A percentile compares a stretch with the other conserved stretches of the same genome.
These are phyloP conservation scores for Apiospora koreana DNA, from an alignment of 2,329 filamentous ascomycete species.

Conservation along the genomic window DNA sequence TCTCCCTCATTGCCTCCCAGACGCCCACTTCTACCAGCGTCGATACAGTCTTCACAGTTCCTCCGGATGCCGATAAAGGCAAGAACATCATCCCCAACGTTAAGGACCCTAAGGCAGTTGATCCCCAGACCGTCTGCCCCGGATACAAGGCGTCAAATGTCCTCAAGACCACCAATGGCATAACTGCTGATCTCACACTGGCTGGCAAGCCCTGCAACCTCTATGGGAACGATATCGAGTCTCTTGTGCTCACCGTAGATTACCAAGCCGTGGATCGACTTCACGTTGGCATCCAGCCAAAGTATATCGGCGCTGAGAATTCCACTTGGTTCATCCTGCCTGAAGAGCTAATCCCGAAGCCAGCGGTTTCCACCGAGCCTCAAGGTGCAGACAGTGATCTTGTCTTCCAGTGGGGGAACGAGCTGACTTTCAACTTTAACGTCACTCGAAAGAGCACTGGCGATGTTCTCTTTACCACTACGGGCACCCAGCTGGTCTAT, in stretches of 20 bases:
- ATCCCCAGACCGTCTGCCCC: slow-evolving; percentile 66
- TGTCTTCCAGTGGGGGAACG: slow-evolving; percentile 53
- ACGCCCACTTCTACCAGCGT: background rate
- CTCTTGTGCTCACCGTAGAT: slow-evolving; percentile 66
- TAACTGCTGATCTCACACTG: slow-evolving; percentile 71
- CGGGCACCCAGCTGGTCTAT: slow-evolving; percentile 65
- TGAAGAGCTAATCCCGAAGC: slow-evolving; percentile 61
- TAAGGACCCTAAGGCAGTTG: slow-evolving; percentile 60
- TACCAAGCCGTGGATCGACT: slow-evolving; percentile 67
- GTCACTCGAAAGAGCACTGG: slow-evolving; percentile 60
- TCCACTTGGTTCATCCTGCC: slow-evolving; percentile 68
- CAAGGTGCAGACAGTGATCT: slow-evolving; percentile 53
- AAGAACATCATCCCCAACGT: slow-evolving; percentile 61
- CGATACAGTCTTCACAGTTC: slow-evolving; percentile 43
- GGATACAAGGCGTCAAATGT: slow-evolving; percentile 69
- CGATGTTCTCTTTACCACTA: slow-evolving; percentile 69
- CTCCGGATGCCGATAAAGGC: slow-evolving; percentile 45
- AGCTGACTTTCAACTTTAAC: slow-evolving; percentile 67
- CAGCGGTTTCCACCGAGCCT: slow-evolving; percentile 43
- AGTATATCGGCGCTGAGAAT: slow-evolving; percentile 61
- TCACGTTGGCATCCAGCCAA: slow-evolving; percentile 70
- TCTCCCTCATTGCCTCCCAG: slow-evolving; percentile 10
- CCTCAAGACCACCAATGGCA: slow-evolving; percentile 47
- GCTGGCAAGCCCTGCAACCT: slow-evolving; percentile 73
- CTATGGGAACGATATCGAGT: slow-evolving; percentile 74